Percentiles rank a stretch among this genome's conserved stretches.
Conservation (phyloP, 2,329 filamentous ascomycete genomes). For the Sporothrix curviconia region DNA sequence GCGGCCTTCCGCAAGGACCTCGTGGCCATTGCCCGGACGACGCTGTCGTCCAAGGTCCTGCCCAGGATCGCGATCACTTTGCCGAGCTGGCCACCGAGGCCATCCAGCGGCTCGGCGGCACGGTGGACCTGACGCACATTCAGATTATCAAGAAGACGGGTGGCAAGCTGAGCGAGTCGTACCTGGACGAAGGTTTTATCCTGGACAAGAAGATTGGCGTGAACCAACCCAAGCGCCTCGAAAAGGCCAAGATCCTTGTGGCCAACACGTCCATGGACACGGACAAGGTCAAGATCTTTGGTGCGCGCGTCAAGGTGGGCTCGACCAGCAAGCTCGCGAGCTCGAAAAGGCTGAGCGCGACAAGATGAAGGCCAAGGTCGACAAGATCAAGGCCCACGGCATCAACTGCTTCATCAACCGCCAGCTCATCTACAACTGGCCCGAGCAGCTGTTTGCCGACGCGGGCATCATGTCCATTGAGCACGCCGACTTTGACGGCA, state of each 20-base stretch:
- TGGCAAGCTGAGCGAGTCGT: constrained; percentile 94
- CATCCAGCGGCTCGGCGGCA: constrained; percentile 81
- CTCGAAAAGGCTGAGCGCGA: constrained; percentile 96
- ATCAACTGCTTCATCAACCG: constrained; percentile 99
- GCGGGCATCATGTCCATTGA: constrained; percentile 98
- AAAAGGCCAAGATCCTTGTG: constrained; percentile 96
- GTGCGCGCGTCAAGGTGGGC: constrained; percentile 91
- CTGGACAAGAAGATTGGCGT: constrained; percentile 98
- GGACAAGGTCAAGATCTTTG: constrained; percentile 99
- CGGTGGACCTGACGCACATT: constrained; percentile 91
- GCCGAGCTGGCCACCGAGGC: constrained; percentile 84
- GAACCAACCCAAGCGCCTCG: constrained; percentile 93
- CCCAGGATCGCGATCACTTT: constrained; percentile 90
- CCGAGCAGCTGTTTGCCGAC: constrained; percentile 96
- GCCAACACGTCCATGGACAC: constrained; percentile 99
- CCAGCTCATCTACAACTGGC: constrained; percentile 99
- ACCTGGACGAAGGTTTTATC: constrained; percentile 96
- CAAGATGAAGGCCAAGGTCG: constrained; percentile 99
- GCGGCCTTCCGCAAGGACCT: constrained; percentile 86
- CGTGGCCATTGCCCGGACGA: constrained; percentile 84
- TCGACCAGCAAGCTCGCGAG: constrained; percentile 94
- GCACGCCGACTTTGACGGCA: constrained; percentile 97
- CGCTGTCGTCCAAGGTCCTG: constrained; percentile 93
- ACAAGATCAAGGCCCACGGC: constrained; percentile 96
- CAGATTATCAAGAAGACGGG: constrained; percentile 99